Evolutionary conservation across 2,329 filamentous ascomycete species (phyloP).

Genomic region (Akanthomyces muscarius): DNA sequence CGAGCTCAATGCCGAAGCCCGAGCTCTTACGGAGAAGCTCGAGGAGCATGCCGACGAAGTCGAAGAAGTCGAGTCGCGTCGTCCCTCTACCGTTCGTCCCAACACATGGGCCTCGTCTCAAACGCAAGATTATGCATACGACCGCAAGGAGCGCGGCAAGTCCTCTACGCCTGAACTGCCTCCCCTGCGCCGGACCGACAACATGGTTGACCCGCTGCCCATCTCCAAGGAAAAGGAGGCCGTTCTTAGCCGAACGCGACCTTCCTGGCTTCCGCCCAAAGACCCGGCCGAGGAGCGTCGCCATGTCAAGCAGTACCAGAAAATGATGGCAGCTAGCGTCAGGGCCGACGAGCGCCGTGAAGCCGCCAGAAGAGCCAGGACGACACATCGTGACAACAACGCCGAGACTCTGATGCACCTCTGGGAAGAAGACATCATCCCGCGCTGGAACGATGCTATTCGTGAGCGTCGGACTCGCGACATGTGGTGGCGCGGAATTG

Average conservation of each 20-base stretch:
- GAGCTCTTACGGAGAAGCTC: slow-evolving; percentile 72
- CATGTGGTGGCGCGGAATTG: slow-evolving; percentile 78
- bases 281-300: slow-evolving; percentile 86
- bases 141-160: slow-evolving; percentile 55
- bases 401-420: slow-evolving; percentile 54
- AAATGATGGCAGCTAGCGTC: slow-evolving; percentile 67
- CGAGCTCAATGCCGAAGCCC: slow-evolving; percentile 68
- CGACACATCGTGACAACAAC: slow-evolving; percentile 50
- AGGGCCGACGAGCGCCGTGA: slow-evolving; percentile 59
- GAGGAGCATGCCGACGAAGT: slow-evolving; percentile 70
- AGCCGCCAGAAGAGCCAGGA: slow-evolving; percentile 47
- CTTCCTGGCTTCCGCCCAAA: slow-evolving; percentile 82
- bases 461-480: slow-evolving; percentile 66
- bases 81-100: slow-evolving; percentile 32
- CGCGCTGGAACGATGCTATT: slow-evolving; percentile 70
- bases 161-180: slow-evolving; percentile 66
- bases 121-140: slow-evolving; percentile 30
- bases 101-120: slow-evolving; percentile 38
- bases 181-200: slow-evolving; percentile 66
- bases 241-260: slow-evolving; percentile 72
- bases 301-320: slow-evolving; percentile 81
- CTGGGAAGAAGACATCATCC: slow-evolving; percentile 74
- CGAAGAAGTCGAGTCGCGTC: slow-evolving; percentile 34
- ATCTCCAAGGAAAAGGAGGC: slow-evolving; percentile 85
- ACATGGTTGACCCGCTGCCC: slow-evolving; percentile 80